A percentile compares a stretch with the other conserved stretches of the same genome.
These are phyloP conservation scores for Starmerella geochares DNA, from an alignment of 805 yeast genomes.

Conservation along the genomic window DNA sequence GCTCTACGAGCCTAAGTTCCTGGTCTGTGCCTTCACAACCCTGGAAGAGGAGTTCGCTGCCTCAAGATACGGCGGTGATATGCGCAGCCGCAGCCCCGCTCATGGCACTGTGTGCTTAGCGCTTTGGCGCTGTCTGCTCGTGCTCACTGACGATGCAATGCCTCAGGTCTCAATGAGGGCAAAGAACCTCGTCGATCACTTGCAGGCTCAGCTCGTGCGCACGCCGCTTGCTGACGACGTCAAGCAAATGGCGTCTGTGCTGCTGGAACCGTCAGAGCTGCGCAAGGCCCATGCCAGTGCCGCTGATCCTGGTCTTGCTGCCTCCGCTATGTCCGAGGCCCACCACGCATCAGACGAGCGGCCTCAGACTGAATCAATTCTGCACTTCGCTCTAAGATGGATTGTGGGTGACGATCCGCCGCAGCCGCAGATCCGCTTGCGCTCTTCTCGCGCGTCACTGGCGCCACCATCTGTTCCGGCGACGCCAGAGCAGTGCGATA, in stretches of 20 bases:
- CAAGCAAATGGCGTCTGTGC: conserved; percentile 32
- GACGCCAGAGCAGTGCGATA: neutral
- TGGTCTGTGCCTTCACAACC: conserved; percentile 79
- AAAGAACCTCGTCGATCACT: conserved; percentile 61
- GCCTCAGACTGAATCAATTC: conserved; percentile 3
- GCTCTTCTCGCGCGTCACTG: neutral
- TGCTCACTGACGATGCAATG: conserved; percentile 80
- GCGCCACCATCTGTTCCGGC: conserved; percentile 1
- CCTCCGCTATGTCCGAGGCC: neutral
- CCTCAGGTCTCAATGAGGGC: conserved; percentile 66
- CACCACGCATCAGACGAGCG: conserved; percentile 3
- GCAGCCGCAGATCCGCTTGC: neutral
- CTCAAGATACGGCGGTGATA: conserved; percentile 44
- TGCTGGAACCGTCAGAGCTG: conserved; percentile 17
- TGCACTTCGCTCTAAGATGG: conserved; percentile 13
- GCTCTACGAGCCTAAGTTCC: conserved; percentile 60
- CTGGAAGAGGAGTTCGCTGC: conserved; percentile 68
- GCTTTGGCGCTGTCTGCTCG: conserved; percentile 74
- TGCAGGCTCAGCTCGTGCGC: conserved; percentile 52
- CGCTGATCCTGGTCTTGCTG: neutral
- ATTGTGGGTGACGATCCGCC: conserved; percentile 10
- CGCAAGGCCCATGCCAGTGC: neutral
- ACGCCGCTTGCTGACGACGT: conserved; percentile 58
- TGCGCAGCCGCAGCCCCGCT: conserved; percentile 61
- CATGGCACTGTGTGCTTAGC: conserved; percentile 80